Evolutionary conservation across 306 rosid genomes (phyloP), one percentile per base, ranked within the genome.

Genomic region (Casuarina equisetifolia): DNA sequence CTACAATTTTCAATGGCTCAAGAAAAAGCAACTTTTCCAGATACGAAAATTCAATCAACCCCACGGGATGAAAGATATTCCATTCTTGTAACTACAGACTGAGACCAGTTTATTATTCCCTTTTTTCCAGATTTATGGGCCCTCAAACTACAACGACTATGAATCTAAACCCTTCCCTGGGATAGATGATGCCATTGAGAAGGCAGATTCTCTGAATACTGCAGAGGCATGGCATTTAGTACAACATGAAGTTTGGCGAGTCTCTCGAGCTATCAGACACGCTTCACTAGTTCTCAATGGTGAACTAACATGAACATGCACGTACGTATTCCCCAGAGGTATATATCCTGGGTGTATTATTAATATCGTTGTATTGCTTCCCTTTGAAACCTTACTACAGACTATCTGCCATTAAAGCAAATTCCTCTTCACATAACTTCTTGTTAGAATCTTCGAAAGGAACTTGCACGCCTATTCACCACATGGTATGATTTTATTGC

Each of bases 201-300:
- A 73, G 70, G 97, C 93, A 3, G 77, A 83, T 58, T 70, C 48
- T 25, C 36, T 68, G 20, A 79, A 84, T 25, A 87, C 79, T 43
- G 42, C 70, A 63, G 94, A 90, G 77, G 85, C 95, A 36, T 81
- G 95, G 95, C 76, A 69, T 74, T 79, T 54, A 58, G 90, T 85
- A 59, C 93, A 90, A 70, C 97, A 85, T 20, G 85, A 92, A 81
- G 86, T 85, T 58, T 92, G 92, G 92, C 81, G 93, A 82, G 91
- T 90, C 58, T 74, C 97, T 6, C 87, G 93, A 83, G 89, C 84
- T 54, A 78, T 90, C 70, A 90, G 66, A 76, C 91, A 85, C 6
- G 89, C 88, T 45, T 84, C 93, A 5, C 76, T 81, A 74, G 83
- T 87, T 73, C 88, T 90, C 4, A 49, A 74, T 20, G 97, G 89